These are phyloP conservation scores for Berberis vulgaris DNA, from an alignment of 164 flowering plant species.

Conservation along the genomic window DNA sequence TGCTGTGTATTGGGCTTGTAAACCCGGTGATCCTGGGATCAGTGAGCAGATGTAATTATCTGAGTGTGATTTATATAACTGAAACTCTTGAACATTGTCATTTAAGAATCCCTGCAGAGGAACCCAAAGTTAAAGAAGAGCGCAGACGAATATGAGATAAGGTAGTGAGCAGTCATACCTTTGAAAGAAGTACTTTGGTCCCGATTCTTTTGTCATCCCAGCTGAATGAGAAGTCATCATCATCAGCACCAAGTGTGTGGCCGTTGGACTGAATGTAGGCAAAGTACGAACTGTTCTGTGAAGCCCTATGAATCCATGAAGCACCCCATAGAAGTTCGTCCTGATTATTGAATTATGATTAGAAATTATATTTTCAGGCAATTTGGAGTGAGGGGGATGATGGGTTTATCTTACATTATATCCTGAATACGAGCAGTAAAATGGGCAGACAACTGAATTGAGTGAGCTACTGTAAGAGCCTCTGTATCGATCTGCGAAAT, in stretches of 20 bases:
- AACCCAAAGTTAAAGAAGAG: not conserved
- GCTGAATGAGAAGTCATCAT: conserved; percentile 75
- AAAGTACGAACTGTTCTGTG: conserved; percentile 45
- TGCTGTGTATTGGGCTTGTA: conserved; percentile 80
- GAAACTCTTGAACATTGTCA: conserved; percentile 39
- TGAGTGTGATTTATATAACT: conserved; percentile 64
- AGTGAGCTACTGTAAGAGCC: conserved; percentile 85
- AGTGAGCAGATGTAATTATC: conserved; percentile 90
- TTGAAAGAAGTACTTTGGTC: conserved; percentile 77
- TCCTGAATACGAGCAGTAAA: conserved; percentile 94
- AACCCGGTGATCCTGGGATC: conserved; percentile 63
- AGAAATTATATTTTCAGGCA: not conserved
- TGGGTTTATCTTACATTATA: conserved; percentile 46
- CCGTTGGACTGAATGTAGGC: conserved; percentile 79
- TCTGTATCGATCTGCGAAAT: conserved; percentile 70
- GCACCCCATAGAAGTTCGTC: conserved; percentile 99
- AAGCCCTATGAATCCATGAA: conserved; percentile 83
- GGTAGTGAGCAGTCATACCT: conserved; percentile 28
- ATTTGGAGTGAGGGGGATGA: not conserved
- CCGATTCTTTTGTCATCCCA: conserved; percentile 95
- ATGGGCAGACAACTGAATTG: conserved; percentile 78
- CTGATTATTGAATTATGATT: conserved; percentile 23
- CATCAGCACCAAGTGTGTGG: conserved; percentile 69
- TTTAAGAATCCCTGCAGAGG: conserved; percentile 50
- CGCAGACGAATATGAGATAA: not conserved